Conservation (phyloP, 352 stramenopile genomes). For the Pythium dissimile region DNA sequence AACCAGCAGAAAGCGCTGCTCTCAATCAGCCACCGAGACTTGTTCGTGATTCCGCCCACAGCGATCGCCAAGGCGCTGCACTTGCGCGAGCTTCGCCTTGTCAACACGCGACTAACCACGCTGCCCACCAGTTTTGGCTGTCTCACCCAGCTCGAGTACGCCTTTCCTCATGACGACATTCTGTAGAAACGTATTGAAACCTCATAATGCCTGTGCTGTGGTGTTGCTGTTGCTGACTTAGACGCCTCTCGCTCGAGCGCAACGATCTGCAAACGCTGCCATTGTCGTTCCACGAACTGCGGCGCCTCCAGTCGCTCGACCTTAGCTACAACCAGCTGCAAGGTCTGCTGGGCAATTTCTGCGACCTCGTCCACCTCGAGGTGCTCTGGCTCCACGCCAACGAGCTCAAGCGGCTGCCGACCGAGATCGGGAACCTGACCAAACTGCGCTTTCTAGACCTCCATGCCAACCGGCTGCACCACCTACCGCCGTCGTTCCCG, state of each 20-base stretch:
- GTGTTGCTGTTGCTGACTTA: conserved; percentile 17
- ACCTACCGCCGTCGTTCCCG: conserved; percentile 46
- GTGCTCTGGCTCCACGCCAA: conserved; percentile 40
- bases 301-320: conserved; percentile 32
- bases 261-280: conserved; percentile 55
- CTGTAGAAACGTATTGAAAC: no score
- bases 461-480: conserved; percentile 33
- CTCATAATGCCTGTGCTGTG: no score
- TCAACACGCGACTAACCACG: conserved; percentile 25
- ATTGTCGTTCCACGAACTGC: conserved; percentile 49
- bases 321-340: conserved; percentile 43
- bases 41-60: conserved; percentile 42
- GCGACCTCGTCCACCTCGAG: conserved; percentile 33
- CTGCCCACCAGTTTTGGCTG: conserved; percentile 52
- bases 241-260: conserved; percentile 40
- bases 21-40: conserved; percentile 30
- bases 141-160: conserved; percentile 46
- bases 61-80: conserved; percentile 39
- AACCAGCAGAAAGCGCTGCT: conserved; percentile 11
- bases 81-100: conserved; percentile 39
- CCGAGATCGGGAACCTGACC: conserved; percentile 38
- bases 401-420: conserved; percentile 27
- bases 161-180: not conserved
- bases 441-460: conserved; percentile 39
- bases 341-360: conserved; percentile 51